Evolutionary conservation across 257 asterid species (phyloP).

Genomic region (Rauvolfia tetraphylla): DNA sequence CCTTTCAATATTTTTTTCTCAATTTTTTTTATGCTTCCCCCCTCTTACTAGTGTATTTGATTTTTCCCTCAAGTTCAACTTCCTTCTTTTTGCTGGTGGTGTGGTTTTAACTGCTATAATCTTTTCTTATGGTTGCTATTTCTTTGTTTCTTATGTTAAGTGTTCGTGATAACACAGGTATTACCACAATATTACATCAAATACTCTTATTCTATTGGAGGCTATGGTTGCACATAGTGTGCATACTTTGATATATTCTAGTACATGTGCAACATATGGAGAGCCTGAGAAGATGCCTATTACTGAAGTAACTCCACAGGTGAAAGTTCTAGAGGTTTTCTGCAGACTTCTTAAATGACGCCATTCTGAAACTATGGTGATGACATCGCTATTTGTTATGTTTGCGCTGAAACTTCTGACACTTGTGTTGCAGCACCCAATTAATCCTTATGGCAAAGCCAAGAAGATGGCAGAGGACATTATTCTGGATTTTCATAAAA

Average conservation of each 20-base stretch:
- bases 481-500: conserved; percentile 79
- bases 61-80: not conserved
- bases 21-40: not conserved
- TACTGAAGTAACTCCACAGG: conserved; percentile 78
- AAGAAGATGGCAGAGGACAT: conserved; percentile 99
- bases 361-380: not conserved
- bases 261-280: conserved; percentile 92
- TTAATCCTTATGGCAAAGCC: conserved; percentile 96
- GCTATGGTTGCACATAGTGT: conserved; percentile 73
- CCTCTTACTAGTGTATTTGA: not conserved
- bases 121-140: not conserved
- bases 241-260: conserved; percentile 70
- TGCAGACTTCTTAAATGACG: not conserved
- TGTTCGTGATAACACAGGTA: conserved; percentile 49
- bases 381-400: not conserved
- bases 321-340: conserved; percentile 12
- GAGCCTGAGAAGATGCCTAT: conserved; percentile 92
- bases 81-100: not conserved
- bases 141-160: conserved; percentile 13
- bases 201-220: conserved; percentile 72
- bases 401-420: conserved; percentile 13
- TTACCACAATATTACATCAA: conserved; percentile 93
- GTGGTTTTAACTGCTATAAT: not conserved
- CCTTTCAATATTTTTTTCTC: not conserved
- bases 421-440: conserved; percentile 58